Base-by-base conservation (phyloP, 2,329 filamentous ascomycete genomes). In the Xylariaceae sp. region DNA sequence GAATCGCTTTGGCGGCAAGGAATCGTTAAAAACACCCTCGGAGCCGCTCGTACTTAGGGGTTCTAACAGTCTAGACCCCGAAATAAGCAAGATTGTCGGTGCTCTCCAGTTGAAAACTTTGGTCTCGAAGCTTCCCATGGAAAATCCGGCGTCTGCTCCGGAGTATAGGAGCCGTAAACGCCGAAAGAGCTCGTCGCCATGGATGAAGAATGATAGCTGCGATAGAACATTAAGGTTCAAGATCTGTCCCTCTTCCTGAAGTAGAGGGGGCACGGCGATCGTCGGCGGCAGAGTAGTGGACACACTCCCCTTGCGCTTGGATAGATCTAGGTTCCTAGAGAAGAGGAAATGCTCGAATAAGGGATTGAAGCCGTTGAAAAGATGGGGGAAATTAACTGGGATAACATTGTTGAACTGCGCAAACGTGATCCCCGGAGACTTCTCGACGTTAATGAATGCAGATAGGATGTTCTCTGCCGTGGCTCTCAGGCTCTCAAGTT, bases 281-380 rank as follows among this genome's bases (percentile, higher is more conserved):
- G 43, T 32, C 19, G 47, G 32, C 29, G 45, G 4, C 34, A 38
- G 29, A 39, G 47, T 24, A 48, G 43, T 22, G 40, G 48, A 38
- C 42, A 47, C 45, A 9, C 54, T 61, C 15, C 59, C 59, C 34
- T 70, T 73, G 34, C 65, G 69, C 55, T 75, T 80, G 3, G 76
- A 78, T 39, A 87, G 75, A 51, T 87, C 79, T 17, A 88, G 68
- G 49, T 83, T 82, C 53, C 82, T 84, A 19, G 82, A 84, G 53
- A 88, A 89, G 19, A 89, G 71, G 51, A 89, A 88, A 56, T 83
- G 81, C 50, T 87, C 83, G 57, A 88, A 89, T 1, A 89, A 65
- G 1, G 80, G 73, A 47, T 77, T 79, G 48, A 89, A 74, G 0
- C 83, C 81, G 39, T 75, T 68, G 56, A 89, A 87, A 1, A 89